Conservation (phyloP, 805 yeast genomes). For the Cyberlindnera japonica region DNA sequence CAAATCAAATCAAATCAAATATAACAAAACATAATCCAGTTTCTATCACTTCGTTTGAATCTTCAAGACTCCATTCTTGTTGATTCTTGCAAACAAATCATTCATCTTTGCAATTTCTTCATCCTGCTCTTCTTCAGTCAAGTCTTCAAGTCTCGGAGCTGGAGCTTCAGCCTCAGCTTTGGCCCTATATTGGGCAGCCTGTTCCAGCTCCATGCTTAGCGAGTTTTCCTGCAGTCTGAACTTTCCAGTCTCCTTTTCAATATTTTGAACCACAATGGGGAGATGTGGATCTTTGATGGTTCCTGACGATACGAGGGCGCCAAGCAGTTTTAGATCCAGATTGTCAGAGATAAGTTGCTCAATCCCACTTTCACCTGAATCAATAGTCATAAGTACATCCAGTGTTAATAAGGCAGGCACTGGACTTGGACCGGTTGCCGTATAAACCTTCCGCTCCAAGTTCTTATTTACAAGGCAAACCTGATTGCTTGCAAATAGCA, state of each 20-base stretch:
- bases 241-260: constrained; percentile 6
- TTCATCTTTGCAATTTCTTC: constrained; percentile 25
- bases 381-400: constrained; percentile 21
- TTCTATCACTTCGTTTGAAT: constrained; percentile 21
- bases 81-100: constrained; percentile 24
- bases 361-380: constrained; percentile 33
- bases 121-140: constrained; percentile 26
- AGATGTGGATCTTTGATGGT: constrained; percentile 19
- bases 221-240: constrained; percentile 1
- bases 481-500: constrained; percentile 22
- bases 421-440: constrained; percentile 9
- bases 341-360: constrained; percentile 15
- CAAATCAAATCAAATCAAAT: not conserved
- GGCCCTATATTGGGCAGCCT: constrained; percentile 7
- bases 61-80: constrained; percentile 27
- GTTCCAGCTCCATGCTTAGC: constrained; percentile 3
- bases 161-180: constrained; percentile 1
- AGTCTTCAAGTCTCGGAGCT: constrained; percentile 25
- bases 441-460: not conserved
- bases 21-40: not conserved
- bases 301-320: constrained; percentile 1
- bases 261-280: constrained; percentile 6
- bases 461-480: constrained; percentile 20
- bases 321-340: constrained; percentile 13
- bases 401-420: constrained; percentile 19